These are phyloP conservation scores for Nicotiana otophora DNA, from an alignment of 257 asterid species.

Conservation along the genomic window DNA sequence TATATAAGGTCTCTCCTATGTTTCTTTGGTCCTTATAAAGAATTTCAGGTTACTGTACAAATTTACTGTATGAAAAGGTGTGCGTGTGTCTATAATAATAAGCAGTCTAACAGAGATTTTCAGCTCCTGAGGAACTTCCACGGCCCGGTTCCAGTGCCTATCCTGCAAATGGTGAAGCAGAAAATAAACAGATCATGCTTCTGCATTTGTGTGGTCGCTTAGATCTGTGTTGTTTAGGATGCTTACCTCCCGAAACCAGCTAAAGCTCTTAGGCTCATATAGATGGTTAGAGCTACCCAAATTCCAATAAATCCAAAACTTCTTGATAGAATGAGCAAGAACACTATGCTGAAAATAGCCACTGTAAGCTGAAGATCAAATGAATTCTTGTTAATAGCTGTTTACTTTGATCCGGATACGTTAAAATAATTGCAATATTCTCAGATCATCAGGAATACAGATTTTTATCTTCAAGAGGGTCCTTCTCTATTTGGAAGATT, in stretches of 20 bases:
- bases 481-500: neutral
- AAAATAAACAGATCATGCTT: neutral
- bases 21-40: neutral
- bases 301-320: constrained; percentile 51
- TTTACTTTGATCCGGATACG: neutral
- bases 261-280: constrained; percentile 57
- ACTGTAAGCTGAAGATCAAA: constrained; percentile 43
- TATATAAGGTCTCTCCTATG: neutral
- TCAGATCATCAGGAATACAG: neutral
- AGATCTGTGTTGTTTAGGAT: neutral
- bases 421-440: neutral
- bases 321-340: constrained; percentile 44
- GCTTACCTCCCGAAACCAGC: constrained; percentile 70
- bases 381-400: neutral
- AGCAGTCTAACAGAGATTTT: neutral
- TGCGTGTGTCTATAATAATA: neutral
- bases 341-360: constrained; percentile 53
- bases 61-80: neutral
- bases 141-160: constrained; percentile 74
- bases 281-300: constrained; percentile 59
- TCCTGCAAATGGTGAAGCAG: constrained; percentile 33
- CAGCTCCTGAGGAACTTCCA: constrained; percentile 54
- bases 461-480: neutral
- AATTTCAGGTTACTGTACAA: neutral
- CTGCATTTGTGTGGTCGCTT: neutral